These are phyloP conservation scores for Candida tunisiensis DNA, from an alignment of 1,139 yeast species.

Conservation along the genomic window DNA sequence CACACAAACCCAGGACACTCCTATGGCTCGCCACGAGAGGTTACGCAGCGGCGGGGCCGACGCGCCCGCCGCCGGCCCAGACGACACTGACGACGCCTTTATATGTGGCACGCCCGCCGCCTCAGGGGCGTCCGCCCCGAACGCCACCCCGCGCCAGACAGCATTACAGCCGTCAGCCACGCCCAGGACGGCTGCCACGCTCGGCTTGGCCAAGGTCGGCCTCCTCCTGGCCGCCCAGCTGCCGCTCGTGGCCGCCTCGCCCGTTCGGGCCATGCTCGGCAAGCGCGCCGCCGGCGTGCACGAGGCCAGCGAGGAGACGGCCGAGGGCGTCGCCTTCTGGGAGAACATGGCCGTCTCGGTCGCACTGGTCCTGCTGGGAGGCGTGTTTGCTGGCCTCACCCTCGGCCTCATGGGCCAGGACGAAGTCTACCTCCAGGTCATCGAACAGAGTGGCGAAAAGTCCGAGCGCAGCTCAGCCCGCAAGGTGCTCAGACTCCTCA, in stretches of 20 bases:
- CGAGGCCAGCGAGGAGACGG: background rate
- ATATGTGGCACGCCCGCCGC: no score
- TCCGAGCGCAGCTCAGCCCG: slow-evolving; percentile 55
- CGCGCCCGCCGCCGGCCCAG: no score
- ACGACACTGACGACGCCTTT: no score
- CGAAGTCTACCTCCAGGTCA: slow-evolving; percentile 52
- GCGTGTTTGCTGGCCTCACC: slow-evolving; percentile 91
- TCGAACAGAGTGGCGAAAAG: slow-evolving; percentile 29
- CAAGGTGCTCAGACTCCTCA: slow-evolving; percentile 54
- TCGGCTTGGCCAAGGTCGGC: background rate
- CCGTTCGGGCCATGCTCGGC: background rate
- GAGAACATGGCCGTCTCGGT: slow-evolving; percentile 42
- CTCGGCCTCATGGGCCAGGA: slow-evolving; percentile 96
- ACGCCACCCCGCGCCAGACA: no score
- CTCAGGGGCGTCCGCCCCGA: no score
- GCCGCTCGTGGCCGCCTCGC: slow-evolving; percentile 1
- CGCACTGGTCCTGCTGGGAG: slow-evolving; percentile 69
- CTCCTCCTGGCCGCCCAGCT: background rate
- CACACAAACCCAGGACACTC: no score
- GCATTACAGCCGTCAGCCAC: no score
- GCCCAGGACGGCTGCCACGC: no score
- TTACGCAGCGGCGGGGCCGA: no score
- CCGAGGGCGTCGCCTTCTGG: slow-evolving; percentile 26
- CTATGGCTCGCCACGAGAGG: no score
- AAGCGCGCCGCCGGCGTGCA: background rate